phyloP scores from a whole-genome alignment of 2,329 filamentous ascomycete species.

The Camillea tinctor region DNA sequence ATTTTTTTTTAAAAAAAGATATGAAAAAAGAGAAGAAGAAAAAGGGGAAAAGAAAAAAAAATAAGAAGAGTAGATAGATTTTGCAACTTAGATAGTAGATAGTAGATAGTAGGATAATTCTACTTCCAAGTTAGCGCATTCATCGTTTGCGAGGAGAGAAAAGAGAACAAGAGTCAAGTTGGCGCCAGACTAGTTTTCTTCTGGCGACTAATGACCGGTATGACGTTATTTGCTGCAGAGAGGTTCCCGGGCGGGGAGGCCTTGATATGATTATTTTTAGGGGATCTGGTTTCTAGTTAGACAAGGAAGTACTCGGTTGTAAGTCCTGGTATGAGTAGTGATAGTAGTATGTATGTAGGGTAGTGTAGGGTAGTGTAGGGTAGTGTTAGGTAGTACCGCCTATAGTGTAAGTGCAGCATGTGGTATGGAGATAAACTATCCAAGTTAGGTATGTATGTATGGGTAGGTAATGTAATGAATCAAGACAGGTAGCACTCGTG shows the following conservation, averaged over 20 bases:
- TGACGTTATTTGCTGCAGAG: background rate
- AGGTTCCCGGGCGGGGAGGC: background rate
- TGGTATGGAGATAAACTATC: background rate
- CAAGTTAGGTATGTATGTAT: too few relatives aligned
- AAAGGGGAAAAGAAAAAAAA: too few relatives aligned
- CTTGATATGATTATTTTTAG: background rate
- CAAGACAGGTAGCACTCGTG: too few relatives aligned
- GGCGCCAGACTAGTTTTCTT: background rate
- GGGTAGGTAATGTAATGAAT: too few relatives aligned
- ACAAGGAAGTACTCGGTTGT: background rate
- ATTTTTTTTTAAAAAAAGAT: too few relatives aligned
- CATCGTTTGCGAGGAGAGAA: background rate
- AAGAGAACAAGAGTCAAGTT: background rate
- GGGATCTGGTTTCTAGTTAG: background rate
- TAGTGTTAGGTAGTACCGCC: too few relatives aligned
- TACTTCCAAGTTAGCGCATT: background rate
- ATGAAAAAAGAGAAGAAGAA: too few relatives aligned
- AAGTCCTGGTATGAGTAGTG: background rate
- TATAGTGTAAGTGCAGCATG: background rate
- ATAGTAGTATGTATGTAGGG: too few relatives aligned
- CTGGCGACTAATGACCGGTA: background rate
- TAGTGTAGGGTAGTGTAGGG: too few relatives aligned
- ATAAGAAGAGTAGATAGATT: too few relatives aligned
- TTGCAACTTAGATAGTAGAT: background rate
- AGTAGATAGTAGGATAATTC: background rate